Conservation (phyloP, 2,329 filamentous ascomycete species). For the Cryoendolithus antarcticus region DNA sequence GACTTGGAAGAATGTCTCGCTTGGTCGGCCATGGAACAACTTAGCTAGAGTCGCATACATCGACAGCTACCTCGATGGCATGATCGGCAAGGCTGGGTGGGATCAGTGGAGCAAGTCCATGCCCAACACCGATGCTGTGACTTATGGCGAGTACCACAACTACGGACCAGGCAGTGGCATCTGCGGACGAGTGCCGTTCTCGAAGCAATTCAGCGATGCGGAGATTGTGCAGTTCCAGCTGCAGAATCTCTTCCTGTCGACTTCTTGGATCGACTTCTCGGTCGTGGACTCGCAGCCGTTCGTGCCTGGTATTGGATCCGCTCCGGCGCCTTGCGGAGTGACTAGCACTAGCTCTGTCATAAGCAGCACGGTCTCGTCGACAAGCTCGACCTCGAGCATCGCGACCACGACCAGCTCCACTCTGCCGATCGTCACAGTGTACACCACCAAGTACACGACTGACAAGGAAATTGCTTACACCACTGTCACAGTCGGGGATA, state of each 20-base stretch:
- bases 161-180: slow-evolving; percentile 40
- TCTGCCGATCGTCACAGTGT: slow-evolving; percentile 14
- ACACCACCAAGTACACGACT: slow-evolving; percentile 17
- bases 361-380: slow-evolving; percentile 1
- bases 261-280: slow-evolving; percentile 32
- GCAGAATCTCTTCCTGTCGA: slow-evolving; percentile 28
- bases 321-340: slow-evolving; percentile 9
- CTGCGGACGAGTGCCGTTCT: slow-evolving; percentile 41
- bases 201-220: slow-evolving; percentile 26
- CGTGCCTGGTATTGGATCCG: slow-evolving; percentile 19
- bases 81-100: slow-evolving; percentile 52
- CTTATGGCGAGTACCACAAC: slow-evolving; percentile 49
- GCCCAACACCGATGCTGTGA: slow-evolving; percentile 39
- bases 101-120: slow-evolving; percentile 39
- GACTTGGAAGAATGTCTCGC: slow-evolving; percentile 24
- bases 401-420: slow-evolving; percentile 1
- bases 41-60: slow-evolving; percentile 43
- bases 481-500: slow-evolving; percentile 17
- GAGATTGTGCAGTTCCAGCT: slow-evolving; percentile 30
- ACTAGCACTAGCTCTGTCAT: not conserved
- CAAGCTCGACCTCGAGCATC: not conserved
- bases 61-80: slow-evolving; percentile 37
- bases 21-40: slow-evolving; percentile 42
- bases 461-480: slow-evolving; percentile 16
- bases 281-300: slow-evolving; percentile 28